phyloP scores from a whole-genome alignment of 2,329 filamentous ascomycete genomes.

The Calonectria pseudoturangicola region DNA sequence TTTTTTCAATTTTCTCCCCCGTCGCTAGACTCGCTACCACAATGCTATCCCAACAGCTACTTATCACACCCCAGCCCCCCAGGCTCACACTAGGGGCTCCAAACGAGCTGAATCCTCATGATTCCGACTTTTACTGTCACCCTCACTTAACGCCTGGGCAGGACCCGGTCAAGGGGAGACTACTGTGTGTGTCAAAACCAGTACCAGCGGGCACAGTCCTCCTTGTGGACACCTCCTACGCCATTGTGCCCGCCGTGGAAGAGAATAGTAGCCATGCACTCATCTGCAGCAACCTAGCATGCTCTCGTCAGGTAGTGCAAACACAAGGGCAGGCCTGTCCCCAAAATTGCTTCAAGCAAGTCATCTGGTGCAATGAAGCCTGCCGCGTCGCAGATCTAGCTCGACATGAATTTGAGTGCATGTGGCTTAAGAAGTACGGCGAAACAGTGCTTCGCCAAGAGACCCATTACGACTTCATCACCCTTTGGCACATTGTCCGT shows the following conservation, averaged over 20 bases:
- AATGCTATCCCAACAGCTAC: conserved; percentile 47
- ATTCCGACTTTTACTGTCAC: conserved; percentile 50
- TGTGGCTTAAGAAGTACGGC: conserved; percentile 50
- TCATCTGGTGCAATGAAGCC: conserved; percentile 53
- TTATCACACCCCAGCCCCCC: conserved; percentile 40
- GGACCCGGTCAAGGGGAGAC: conserved; percentile 53
- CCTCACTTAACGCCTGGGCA: conserved; percentile 49
- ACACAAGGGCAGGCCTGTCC: conserved; percentile 44
- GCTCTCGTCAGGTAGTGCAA: conserved; percentile 47
- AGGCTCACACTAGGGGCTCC: conserved; percentile 35
- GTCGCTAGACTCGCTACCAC: conserved; percentile 4
- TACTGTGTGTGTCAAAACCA: conserved; percentile 50
- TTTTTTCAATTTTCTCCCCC: conserved; percentile 20
- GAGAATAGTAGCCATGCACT: conserved; percentile 42
- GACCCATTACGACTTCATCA: conserved; percentile 53
- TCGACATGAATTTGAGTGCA: conserved; percentile 54
- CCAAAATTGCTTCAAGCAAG: conserved; percentile 48
- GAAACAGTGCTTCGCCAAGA: conserved; percentile 45
- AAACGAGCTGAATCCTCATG: conserved; percentile 41
- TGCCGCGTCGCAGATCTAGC: conserved; percentile 47
- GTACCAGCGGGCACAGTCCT: conserved; percentile 53
- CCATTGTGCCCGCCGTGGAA: conserved; percentile 52
- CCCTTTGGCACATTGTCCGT: conserved; percentile 56
- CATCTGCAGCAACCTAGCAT: conserved; percentile 55
- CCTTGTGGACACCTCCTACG: conserved; percentile 54